Percentiles rank a stretch among this genome's conserved stretches.
Evolutionary conservation across 2,329 filamentous ascomycete species (phyloP).

Genomic region (Trichoderma sp.): DNA sequence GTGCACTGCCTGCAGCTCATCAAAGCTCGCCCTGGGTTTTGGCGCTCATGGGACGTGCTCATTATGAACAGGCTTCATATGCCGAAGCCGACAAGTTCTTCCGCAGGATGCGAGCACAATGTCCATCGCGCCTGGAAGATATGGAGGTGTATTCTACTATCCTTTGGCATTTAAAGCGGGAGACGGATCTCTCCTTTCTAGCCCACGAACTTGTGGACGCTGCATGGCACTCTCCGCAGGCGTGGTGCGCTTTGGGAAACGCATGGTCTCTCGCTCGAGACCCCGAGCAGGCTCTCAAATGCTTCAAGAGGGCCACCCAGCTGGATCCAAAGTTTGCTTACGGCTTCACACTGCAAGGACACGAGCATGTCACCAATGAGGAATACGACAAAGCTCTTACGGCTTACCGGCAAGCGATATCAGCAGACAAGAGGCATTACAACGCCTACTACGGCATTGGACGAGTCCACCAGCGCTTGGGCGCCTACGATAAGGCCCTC

Average conservation of each 20-base stretch:
- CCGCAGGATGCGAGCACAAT: slow-evolving; percentile 73
- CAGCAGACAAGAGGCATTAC: slow-evolving; percentile 87
- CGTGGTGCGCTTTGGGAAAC: slow-evolving; percentile 95
- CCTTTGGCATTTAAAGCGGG: slow-evolving; percentile 96
- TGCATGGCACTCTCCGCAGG: slow-evolving; percentile 86
- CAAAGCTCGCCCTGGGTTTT: slow-evolving; percentile 93
- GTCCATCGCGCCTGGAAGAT: slow-evolving; percentile 83
- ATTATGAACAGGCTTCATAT: slow-evolving; percentile 90
- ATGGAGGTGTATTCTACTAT: slow-evolving; percentile 99
- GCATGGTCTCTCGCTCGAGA: slow-evolving; percentile 91
- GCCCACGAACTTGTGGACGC: slow-evolving; percentile 88
- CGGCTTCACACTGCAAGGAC: slow-evolving; percentile 91
- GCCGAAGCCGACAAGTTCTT: slow-evolving; percentile 86
- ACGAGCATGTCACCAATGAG: slow-evolving; percentile 94
- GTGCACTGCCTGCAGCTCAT: slow-evolving; percentile 71
- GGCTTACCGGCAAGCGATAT: slow-evolving; percentile 83
- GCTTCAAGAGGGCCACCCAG: slow-evolving; percentile 93
- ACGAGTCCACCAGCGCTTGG: slow-evolving; percentile 84
- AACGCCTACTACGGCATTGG: slow-evolving; percentile 96
- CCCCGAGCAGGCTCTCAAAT: slow-evolving; percentile 90
- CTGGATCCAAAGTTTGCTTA: slow-evolving; percentile 90
- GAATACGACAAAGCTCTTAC: slow-evolving; percentile 94
- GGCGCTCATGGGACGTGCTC: slow-evolving; percentile 84
- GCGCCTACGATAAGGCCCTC: slow-evolving; percentile 88
- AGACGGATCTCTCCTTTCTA: slow-evolving; percentile 88